Base-by-base conservation (phyloP, 108 stramenopile genomes). In the Nitzschia palea region DNA sequence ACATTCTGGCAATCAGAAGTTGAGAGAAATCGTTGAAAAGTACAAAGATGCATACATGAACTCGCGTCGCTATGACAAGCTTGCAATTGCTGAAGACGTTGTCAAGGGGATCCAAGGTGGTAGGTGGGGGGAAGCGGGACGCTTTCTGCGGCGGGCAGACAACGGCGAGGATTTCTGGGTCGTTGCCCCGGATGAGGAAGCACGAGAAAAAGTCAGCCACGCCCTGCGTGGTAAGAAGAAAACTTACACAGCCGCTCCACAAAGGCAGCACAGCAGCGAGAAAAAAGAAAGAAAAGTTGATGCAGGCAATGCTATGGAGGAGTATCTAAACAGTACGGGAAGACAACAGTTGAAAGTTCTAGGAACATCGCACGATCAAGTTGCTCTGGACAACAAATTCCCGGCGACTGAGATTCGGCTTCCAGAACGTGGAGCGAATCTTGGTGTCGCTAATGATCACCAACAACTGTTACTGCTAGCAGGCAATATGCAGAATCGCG, bases 131-230 rank as follows among this genome's bases (percentile, higher is more conserved):
- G 40, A 60, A 31, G 20, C 59, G n/a, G 36, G 23, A 23, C 30
- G 65, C 15, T 65, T 65, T 26, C 65, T 65, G 4, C 44, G 45
- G 4, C 51, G 51, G 20, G 33, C 17, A 22, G 59, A 60, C 25
- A 36, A 65, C 20, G 51, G 36, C 22, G 52, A 53, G 14, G 65
- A 32, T 37, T 37, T 14, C 17, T 65, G 65, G 65, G 35, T 34
- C 15, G 65, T 37, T 2, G 65, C 48, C 12, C 33, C 34, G 4
- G 65, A 65, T 37, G 18, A 4, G 3, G 65, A 27, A 1, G 65
- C 65, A 25, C 17, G 65, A 18, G 65, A 45, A 25, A 65, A 65
- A 40, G 65, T 65, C 17, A 65, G 65, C 23, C 65, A 65, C 26
- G 43, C 65, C 22, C 33, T 65, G 4, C 29, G 65, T 17, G 65